phyloP scores from a whole-genome alignment of 352 stramenopile genomes.

The Phytophthora aleatoria region DNA sequence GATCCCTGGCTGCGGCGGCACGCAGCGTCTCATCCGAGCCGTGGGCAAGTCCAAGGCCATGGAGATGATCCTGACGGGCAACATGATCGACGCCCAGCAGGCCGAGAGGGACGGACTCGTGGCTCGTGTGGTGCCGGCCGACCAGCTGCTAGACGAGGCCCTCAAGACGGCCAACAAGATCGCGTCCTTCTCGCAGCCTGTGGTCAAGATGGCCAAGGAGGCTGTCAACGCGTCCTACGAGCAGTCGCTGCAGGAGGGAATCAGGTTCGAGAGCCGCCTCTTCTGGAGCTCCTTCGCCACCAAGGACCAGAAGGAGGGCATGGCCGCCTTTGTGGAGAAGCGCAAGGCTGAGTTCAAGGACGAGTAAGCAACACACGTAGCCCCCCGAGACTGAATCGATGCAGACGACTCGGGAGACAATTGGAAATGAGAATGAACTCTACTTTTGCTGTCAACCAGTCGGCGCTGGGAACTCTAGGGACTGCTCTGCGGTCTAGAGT shows the following conservation, averaged over 20 bases:
- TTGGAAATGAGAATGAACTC: background rate
- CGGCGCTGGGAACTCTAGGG: background rate
- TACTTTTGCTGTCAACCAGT: slow-evolving; percentile 1
- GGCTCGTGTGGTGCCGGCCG: slow-evolving; percentile 91
- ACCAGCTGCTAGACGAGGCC: slow-evolving; percentile 93
- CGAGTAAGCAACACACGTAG: slow-evolving; percentile 68
- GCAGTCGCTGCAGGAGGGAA: slow-evolving; percentile 93
- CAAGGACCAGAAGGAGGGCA: slow-evolving; percentile 94
- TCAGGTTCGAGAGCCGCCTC: slow-evolving; percentile 97
- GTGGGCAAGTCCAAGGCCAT: slow-evolving; percentile 99
- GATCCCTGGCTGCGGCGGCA: slow-evolving; percentile 97
- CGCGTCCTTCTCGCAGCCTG: slow-evolving; percentile 93
- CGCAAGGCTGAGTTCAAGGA: slow-evolving; percentile 94
- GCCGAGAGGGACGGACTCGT: slow-evolving; percentile 94
- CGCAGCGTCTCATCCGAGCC: slow-evolving; percentile 96
- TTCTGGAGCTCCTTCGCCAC: slow-evolving; percentile 99
- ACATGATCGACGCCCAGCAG: slow-evolving; percentile 96
- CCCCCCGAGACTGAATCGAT: too few species aligned
- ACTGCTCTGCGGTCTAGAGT: too few species aligned
- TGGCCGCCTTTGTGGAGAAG: slow-evolving; percentile 98
- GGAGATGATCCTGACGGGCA: slow-evolving; percentile 98
- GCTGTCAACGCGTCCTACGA: slow-evolving; percentile 94
- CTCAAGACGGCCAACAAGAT: slow-evolving; percentile 97
- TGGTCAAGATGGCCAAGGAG: slow-evolving; percentile 98
- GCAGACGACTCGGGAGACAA: too few species aligned